Base-by-base conservation (phyloP, 2,329 filamentous ascomycete genomes). In the Alternaria sp. region DNA sequence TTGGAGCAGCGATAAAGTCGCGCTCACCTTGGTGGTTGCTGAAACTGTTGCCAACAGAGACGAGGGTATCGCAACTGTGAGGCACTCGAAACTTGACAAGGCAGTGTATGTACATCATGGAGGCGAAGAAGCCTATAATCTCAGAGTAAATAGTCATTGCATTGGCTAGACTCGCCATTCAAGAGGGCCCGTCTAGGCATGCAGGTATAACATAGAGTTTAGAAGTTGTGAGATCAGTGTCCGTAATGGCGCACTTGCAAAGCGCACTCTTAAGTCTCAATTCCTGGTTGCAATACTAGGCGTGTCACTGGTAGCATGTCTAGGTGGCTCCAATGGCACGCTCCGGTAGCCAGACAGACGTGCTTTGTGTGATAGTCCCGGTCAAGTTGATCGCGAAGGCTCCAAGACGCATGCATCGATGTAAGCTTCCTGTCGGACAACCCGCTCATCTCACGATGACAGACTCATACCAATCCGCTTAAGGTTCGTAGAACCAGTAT, bases 351-450 rank as follows among this genome's bases (percentile, higher is more conserved):
- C 7, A 0, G 32, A 36, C 15, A 36, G 1, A 36, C 0, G 32
- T n/a, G 1, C 32, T 36, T 7, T 7, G 32, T 36, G 15, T 0
- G n/a, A 36, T n/a, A 0, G 2, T 0, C 15, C 32, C 15, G 15
- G 32, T 36, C 15, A 36, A 36, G 13, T 36, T 0, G 15, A 36
- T 36, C 15, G 15, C 32, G 1, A 36, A 36, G 32, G 32, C 32
- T 30, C 32, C 15, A 36, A 36, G 32, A 36, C 15, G 7, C 15
- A 36, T 0, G 15, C 7, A 36, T 36, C 7, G 15, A 36, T 36
- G 15, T 2, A 36, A n/a, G 0, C n/a, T 36, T 3, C 15, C 32
- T 0, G 15, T 36, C 32, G 0, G 8, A 36, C 7, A 36, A 36
- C 15, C 32, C 15, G 32, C 32, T 36, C 15, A 36, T 36, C 15